A percentile compares a stretch with the other conserved stretches of the same genome.
phyloP scores from a whole-genome alignment of 1,284 basidiomycete genomes.

The Papiliotrema nemorosa region DNA sequence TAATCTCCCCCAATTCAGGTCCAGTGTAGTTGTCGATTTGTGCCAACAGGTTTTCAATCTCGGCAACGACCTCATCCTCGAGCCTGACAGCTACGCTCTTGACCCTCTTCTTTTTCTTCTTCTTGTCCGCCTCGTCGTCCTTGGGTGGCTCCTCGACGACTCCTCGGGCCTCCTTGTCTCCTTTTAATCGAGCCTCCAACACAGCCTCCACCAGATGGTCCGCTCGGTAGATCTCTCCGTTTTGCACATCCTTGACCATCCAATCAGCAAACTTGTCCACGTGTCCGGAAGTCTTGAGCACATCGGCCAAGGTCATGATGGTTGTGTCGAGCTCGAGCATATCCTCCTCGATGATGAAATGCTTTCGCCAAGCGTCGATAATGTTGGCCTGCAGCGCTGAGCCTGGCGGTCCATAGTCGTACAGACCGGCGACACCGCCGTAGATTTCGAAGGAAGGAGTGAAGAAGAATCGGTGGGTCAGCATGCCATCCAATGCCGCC shows the following conservation, averaged over 20 bases:
- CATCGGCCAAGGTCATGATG: conserved; percentile 90
- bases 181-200: conserved; percentile 81
- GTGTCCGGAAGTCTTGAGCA: conserved; percentile 97
- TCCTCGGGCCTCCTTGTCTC: conserved; percentile 89
- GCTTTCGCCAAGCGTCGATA: conserved; percentile 92
- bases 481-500: conserved; percentile 74
- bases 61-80: conserved; percentile 67
- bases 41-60: conserved; percentile 80
- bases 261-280: conserved; percentile 98
- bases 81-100: conserved; percentile 76
- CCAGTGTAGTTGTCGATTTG: conserved; percentile 97
- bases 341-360: conserved; percentile 97
- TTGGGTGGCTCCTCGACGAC: conserved; percentile 54
- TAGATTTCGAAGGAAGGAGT: conserved; percentile 99
- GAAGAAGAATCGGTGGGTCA: conserved; percentile 94
- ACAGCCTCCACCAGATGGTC: conserved; percentile 96
- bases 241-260: conserved; percentile 97
- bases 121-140: conserved; percentile 63
- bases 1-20: conserved; percentile 81
- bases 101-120: conserved; percentile 76
- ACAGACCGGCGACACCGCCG: conserved; percentile 78
- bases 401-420: conserved; percentile 94
- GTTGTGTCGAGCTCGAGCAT: conserved; percentile 99
- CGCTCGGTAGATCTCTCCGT: conserved; percentile 92
- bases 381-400: conserved; percentile 96